A percentile compares a stretch with the other conserved stretches of the same genome.
phyloP scores from a whole-genome alignment of 1,139 yeast species.

The Geotrichum citri-aurantii region DNA sequence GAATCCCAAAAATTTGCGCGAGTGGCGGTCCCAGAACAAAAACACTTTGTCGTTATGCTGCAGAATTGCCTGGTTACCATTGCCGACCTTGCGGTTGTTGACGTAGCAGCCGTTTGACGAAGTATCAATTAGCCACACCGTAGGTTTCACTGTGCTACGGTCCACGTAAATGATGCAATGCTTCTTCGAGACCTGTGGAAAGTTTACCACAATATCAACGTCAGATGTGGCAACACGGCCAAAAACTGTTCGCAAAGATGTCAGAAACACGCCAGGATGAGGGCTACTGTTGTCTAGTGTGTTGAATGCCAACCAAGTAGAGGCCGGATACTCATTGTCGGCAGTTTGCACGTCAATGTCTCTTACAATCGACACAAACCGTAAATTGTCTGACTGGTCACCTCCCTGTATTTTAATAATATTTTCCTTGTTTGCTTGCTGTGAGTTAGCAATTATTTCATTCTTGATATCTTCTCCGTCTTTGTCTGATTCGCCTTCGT shows the following conservation, averaged over 20 bases:
- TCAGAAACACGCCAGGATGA: conserved; percentile 47
- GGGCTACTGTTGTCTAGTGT: conserved; percentile 41
- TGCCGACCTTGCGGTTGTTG: conserved; percentile 54
- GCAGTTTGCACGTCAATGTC: conserved; percentile 27
- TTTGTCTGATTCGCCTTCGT: conserved; percentile 7
- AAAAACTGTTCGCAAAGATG: conserved; percentile 27
- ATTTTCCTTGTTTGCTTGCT: conserved; percentile 3
- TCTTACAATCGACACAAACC: conserved; percentile 18
- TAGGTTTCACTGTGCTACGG: conserved; percentile 33
- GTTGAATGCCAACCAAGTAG: conserved; percentile 47
- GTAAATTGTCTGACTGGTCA: background rate
- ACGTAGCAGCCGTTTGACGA: conserved; percentile 77
- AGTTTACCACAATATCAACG: conserved; percentile 55
- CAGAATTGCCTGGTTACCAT: conserved; percentile 55
- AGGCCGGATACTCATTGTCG: conserved; percentile 36
- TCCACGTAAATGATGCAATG: conserved; percentile 58
- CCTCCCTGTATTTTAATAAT: background rate
- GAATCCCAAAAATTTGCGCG: conserved; percentile 28
- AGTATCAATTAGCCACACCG: conserved; percentile 71
- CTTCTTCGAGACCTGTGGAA: conserved; percentile 72
- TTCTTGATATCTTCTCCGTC: conserved; percentile 9
- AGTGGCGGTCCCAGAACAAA: conserved; percentile 55
- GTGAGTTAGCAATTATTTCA: conserved; percentile 2
- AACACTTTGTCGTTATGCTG: conserved; percentile 61
- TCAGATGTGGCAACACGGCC: conserved; percentile 31